Evolutionary conservation across 768 basidiomycete species (phyloP).

Genomic region (Kwoniella bestiolae): DNA sequence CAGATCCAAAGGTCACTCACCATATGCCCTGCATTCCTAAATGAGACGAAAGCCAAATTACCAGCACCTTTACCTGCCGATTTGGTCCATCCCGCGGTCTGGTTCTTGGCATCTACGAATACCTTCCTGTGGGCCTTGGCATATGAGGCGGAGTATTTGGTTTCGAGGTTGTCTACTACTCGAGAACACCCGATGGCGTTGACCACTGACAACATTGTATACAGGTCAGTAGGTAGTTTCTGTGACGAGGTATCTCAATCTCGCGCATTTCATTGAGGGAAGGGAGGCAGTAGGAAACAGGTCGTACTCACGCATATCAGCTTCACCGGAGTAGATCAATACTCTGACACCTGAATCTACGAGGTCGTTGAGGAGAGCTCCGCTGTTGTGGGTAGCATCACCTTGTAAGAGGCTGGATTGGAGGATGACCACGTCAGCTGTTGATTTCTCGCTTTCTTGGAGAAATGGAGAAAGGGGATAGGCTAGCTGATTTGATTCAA

Average conservation of each 20-base stretch:
- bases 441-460: no score
- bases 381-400: constrained; percentile 83
- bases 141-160: constrained; percentile 69
- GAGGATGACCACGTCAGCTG: neutral
- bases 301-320: constrained; percentile 49
- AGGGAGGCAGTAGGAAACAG: no score
- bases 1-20: constrained; percentile 34
- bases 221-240: no score
- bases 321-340: constrained; percentile 77
- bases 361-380: constrained; percentile 75
- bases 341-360: constrained; percentile 80
- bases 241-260: no score
- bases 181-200: constrained; percentile 49
- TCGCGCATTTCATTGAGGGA: no score
- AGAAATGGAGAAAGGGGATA: neutral
- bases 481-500: neutral
- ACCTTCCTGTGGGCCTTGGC: constrained; percentile 61
- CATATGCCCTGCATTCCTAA: constrained; percentile 78
- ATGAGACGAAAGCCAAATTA: constrained; percentile 79
- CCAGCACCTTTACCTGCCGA: constrained; percentile 74
- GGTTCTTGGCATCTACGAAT: constrained; percentile 64
- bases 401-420: constrained; percentile 65
- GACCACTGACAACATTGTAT: constrained; percentile 32
- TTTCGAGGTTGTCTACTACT: constrained; percentile 68
- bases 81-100: constrained; percentile 70